Conservation (phyloP, 2,329 filamentous ascomycete species). For the Reticulascus tulasneorum region DNA sequence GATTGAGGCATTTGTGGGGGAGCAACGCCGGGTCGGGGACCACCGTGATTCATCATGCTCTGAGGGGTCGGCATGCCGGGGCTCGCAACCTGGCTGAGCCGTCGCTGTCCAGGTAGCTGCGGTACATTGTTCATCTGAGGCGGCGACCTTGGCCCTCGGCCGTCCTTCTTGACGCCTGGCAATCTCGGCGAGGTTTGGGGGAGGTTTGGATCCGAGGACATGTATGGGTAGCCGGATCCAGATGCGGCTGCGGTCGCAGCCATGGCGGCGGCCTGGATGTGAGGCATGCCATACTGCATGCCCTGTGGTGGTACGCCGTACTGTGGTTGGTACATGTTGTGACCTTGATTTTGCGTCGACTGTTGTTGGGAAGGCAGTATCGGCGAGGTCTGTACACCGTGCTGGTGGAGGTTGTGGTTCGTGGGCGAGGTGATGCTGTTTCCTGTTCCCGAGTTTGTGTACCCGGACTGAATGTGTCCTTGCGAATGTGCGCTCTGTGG, state of each 20-base stretch:
- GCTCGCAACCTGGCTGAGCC: constrained; percentile 75
- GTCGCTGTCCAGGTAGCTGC: constrained; percentile 55
- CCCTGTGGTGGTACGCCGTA: constrained; percentile 69
- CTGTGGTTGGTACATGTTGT: constrained; percentile 76
- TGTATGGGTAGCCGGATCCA: constrained; percentile 71
- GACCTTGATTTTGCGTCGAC: constrained; percentile 53
- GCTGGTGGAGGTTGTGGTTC: constrained; percentile 63
- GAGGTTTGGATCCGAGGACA: constrained; percentile 66
- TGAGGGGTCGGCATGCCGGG: constrained; percentile 71
- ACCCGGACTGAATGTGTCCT: constrained; percentile 55
- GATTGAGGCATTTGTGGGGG: constrained; percentile 59
- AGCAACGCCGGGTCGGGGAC: constrained; percentile 43
- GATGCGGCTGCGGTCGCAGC: constrained; percentile 86
- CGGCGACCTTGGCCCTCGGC: constrained; percentile 71
- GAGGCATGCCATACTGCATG: constrained; percentile 81
- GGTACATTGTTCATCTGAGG: constrained; percentile 62
- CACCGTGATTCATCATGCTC: constrained; percentile 69
- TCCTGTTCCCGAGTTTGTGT: constrained; percentile 52
- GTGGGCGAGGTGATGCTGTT: constrained; percentile 70
- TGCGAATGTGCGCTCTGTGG: constrained; percentile 60
- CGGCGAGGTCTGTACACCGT: constrained; percentile 70
- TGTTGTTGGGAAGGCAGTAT: constrained; percentile 75
- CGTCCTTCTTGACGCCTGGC: constrained; percentile 67
- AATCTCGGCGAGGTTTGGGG: constrained; percentile 74
- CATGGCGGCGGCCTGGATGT: constrained; percentile 88